Conservation (phyloP, 805 yeast genomes). For the Candida jianshihensis region DNA sequence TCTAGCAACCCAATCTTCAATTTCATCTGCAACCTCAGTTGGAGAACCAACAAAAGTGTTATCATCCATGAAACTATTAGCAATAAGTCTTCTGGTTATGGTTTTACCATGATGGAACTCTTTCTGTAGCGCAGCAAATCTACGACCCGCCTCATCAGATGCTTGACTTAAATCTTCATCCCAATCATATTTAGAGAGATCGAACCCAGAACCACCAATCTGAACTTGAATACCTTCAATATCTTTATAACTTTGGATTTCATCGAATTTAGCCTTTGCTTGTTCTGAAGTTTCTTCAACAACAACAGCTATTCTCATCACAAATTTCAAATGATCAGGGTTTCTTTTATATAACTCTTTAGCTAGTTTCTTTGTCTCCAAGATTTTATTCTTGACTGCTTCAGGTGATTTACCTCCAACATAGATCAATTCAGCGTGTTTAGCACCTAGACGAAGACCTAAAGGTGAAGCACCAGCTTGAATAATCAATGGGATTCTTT, state of each 20-base stretch:
- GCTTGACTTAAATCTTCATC: constrained; percentile 34
- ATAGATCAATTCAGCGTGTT: constrained; percentile 37
- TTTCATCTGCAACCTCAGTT: constrained; percentile 33
- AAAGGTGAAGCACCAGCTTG: constrained; percentile 40
- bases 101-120: constrained; percentile 9
- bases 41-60: constrained; percentile 30
- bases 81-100: constrained; percentile 25
- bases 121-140: constrained; percentile 18
- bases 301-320: constrained; percentile 31
- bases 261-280: constrained; percentile 31
- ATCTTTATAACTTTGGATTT: constrained; percentile 28
- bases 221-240: constrained; percentile 36
- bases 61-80: constrained; percentile 18
- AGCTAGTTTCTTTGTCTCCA: constrained; percentile 28
- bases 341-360: constrained; percentile 29
- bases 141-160: constrained; percentile 27
- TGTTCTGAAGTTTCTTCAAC: constrained; percentile 35
- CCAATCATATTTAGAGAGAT: constrained; percentile 37
- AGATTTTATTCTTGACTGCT: constrained; percentile 23
- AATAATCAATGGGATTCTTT: constrained; percentile 37
- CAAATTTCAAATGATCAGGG: constrained; percentile 32
- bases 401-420: constrained; percentile 29
- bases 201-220: constrained; percentile 40
- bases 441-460: constrained; percentile 38
- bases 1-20: constrained; percentile 33